Base-by-base conservation (phyloP, 2,329 filamentous ascomycete species). In the Nemania abortiva region DNA sequence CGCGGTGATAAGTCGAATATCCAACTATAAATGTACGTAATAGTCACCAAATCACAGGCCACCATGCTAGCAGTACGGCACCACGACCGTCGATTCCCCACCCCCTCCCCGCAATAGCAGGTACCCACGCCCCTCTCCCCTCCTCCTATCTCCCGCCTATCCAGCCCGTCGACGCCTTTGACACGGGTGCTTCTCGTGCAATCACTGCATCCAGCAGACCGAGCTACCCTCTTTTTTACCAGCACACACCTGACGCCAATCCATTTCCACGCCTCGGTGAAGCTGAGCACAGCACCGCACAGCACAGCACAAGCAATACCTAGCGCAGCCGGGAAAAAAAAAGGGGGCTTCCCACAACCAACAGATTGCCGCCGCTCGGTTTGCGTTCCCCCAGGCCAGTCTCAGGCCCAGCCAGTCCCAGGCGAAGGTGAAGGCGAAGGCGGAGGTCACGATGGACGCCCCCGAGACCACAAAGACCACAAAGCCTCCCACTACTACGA, bases 361-460 rank as follows among this genome's bases (percentile, higher is more conserved):
- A 61, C 60, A 24, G 50, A 65, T 57, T 55, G 57, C 39, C 61
- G 56, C 57, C 56, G 66, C 60, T 61, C 64, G 52, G 57, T 53
- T 54, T 39, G 58, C 62, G 57, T 50, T 20, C 29, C 50, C 56
- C 24, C 53, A 37, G 56, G 52, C 42, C 56, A 66, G 49, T 31
- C 11, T 45, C 47, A 60, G 54, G 47, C 24, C 24, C 24, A 27
- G 24, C 62, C 58, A 65, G 69, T 42, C 49, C 50, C 5, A 55
- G 65, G 34, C 34, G 34, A 37, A 37, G 34, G 34, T 11, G 34
- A 37, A 37, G 34, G 60, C 39, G 45, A 64, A 59, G 62, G 70
- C 55, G 53, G 65, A 68, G 62, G 50, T 34, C 67, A 75, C 53
- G 71, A 77, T 77, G 75, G 74, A 75, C 66, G 70, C 70, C 68